Evolutionary conservation across 208 protist genomes (phyloP).

Genomic region (Trypanosoma lewisi): DNA sequence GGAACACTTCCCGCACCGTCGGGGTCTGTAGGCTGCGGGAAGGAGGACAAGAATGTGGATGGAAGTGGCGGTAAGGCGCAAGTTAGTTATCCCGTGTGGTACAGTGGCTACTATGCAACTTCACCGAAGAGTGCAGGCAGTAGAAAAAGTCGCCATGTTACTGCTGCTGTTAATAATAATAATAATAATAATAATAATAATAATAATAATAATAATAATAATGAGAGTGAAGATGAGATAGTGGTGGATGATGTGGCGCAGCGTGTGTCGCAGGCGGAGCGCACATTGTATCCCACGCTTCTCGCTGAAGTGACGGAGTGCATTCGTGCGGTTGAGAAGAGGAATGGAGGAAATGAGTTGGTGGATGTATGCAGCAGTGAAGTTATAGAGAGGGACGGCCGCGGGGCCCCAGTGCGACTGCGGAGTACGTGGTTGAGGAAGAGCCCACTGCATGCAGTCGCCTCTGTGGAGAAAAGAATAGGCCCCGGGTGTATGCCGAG

Average conservation of each 20-base stretch:
- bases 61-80: not conserved
- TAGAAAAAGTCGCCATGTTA: not conserved
- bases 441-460: too few relatives aligned
- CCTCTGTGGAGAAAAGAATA: too few relatives aligned
- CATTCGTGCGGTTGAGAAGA: not conserved
- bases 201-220: not conserved
- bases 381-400: slow-evolving; percentile 17
- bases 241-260: slow-evolving; percentile 17
- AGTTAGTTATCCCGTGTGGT: slow-evolving; percentile 15
- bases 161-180: not conserved
- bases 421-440: not conserved
- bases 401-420: slow-evolving; percentile 17
- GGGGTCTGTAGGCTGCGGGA: not conserved
- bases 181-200: not conserved
- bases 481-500: too few relatives aligned
- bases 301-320: slow-evolving; percentile 14
- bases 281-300: slow-evolving; percentile 26
- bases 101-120: slow-evolving; percentile 6
- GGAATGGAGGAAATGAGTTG: not conserved
- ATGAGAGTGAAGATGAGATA: not conserved
- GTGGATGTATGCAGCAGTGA: not conserved
- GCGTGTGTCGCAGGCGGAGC: slow-evolving; percentile 22
- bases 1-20: not conserved
- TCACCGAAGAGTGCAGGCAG: not conserved
- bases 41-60: not conserved